Conservation (phyloP, 192 early-diverging fungal species). For the Umbelopsis sp. region DNA sequence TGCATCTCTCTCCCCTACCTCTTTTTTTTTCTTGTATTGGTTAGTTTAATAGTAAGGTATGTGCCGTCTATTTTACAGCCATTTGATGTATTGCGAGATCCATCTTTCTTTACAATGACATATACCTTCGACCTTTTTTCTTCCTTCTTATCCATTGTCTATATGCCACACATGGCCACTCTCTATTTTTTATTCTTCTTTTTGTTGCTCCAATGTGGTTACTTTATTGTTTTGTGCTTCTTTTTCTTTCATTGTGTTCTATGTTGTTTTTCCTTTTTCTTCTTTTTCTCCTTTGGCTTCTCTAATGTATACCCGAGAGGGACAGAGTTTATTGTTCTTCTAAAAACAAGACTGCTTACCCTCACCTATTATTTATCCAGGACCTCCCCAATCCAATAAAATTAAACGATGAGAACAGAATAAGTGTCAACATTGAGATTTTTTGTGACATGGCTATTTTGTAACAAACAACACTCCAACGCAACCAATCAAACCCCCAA, state of each 20-base stretch:
- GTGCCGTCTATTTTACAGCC: too few relatives aligned
- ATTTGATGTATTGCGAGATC: too few relatives aligned
- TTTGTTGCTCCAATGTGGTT: background rate
- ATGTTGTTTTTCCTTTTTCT: background rate
- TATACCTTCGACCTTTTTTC: background rate
- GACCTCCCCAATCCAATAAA: background rate
- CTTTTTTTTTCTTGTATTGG: background rate
- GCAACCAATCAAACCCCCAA: constrained; percentile 11
- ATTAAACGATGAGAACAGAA: background rate
- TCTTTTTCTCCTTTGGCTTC: background rate
- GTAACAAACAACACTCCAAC: background rate
- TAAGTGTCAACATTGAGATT: background rate
- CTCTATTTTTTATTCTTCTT: background rate
- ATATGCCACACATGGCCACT: background rate
- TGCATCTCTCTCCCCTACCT: background rate
- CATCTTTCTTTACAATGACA: background rate
- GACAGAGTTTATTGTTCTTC: background rate
- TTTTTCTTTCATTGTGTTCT: background rate
- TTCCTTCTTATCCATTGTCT: background rate
- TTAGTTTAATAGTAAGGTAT: too few relatives aligned
- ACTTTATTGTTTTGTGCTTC: background rate
- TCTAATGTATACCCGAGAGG: background rate
- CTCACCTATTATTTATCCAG: background rate
- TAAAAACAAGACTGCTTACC: background rate
- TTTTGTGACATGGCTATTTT: constrained; percentile 8